Evolutionary conservation across 139 green algal species (phyloP).

Genomic region (Chlorella sp.): DNA sequence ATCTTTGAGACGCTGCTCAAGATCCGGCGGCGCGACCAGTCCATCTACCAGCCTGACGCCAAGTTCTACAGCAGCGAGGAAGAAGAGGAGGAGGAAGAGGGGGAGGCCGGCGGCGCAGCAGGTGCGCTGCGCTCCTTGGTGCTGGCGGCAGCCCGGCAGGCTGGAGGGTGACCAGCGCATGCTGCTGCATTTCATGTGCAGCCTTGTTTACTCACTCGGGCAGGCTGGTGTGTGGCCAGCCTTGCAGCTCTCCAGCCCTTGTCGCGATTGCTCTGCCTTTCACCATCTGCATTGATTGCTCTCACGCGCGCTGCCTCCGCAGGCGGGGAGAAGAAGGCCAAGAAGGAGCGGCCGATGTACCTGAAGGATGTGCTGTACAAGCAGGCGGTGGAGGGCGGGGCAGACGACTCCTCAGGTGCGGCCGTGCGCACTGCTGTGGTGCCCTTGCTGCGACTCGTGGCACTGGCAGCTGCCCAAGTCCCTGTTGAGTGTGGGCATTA

Average conservation of each 20-base stretch:
- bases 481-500: no score
- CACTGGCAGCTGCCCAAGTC: no score
- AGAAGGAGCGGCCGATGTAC: constrained; percentile 71
- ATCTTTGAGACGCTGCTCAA: constrained; percentile 81
- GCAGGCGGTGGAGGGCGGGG: constrained; percentile 67
- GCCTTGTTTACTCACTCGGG: no score
- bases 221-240: no score
- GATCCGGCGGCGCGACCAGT: constrained; percentile 75
- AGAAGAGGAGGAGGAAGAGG: constrained; percentile 36
- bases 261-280: no score
- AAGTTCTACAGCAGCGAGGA: constrained; percentile 73
- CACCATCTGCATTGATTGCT: background rate
- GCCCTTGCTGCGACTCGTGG: no score
- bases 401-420: constrained; percentile 23
- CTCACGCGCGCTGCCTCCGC: background rate
- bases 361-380: constrained; percentile 86
- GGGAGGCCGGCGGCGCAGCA: background rate
- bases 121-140: background rate
- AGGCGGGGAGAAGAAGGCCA: constrained; percentile 12
- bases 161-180: background rate
- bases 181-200: background rate
- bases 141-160: background rate
- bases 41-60: constrained; percentile 76
- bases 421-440: background rate
- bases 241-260: no score